Evolutionary conservation across 257 asterid species (phyloP), one percentile per base, ranked within the genome.

Genomic region (Buddleja alternifolia): DNA sequence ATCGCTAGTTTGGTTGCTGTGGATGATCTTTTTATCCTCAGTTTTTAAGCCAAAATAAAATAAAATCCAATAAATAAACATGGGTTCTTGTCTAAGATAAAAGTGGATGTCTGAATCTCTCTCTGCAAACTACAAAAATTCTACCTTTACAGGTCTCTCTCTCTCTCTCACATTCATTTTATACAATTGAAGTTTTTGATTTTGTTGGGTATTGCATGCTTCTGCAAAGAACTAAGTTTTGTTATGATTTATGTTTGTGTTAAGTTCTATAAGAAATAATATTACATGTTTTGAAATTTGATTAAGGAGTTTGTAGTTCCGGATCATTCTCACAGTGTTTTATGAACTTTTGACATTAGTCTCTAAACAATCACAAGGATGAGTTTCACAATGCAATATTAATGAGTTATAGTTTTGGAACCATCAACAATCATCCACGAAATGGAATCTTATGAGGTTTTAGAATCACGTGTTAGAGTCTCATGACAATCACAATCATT

Each of bases 31-130:
- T n/a, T n/a, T n/a, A n/a, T n/a, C n/a, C n/a, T n/a, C n/a, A n/a
- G n/a, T n/a, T n/a, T n/a, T n/a, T n/a, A n/a, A n/a, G n/a, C n/a
- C n/a, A n/a, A n/a, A n/a, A n/a, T n/a, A n/a, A n/a, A n/a, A n/a
- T n/a, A 29, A 29, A 29, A 29, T 29, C 34, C 58, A 62, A 39
- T 50, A 58, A 60, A 23, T 24, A 46, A 55, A 23, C 63, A 63
- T 70, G 71, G 72, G 62, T 51, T 61, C 46, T 67, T 75, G 60
- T 63, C 54, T 14, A 76, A 72, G 73, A 75, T 66, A 66, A 65
- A 69, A 52, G 50, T 61, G 59, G 58, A 29, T 59, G 69, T 34
- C 73, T 51, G 73, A 60, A 66, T 69, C 72, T 32, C n/a, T 70
- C 51, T 56, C 41, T 17, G 51, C 60, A 17, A 41, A 29, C 34